A percentile compares a stretch with the other conserved stretches of the same genome.
These are phyloP conservation scores for Pleurotus tuoliensis DNA, from an alignment of 768 basidiomycete genomes.

Conservation along the genomic window DNA sequence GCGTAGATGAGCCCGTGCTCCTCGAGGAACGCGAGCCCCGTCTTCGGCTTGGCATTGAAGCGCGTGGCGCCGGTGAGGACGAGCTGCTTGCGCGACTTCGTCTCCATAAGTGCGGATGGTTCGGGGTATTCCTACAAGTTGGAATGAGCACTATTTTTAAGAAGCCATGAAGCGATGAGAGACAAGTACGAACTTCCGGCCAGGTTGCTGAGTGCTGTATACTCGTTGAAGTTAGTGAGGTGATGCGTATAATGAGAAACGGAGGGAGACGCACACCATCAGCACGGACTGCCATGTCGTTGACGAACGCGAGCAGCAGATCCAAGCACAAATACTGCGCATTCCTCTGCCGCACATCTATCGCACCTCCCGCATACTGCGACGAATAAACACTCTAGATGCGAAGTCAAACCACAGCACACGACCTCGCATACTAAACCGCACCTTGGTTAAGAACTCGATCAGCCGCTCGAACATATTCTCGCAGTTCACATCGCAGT, in stretches of 20 bases:
- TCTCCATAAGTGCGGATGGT: constrained; percentile 54
- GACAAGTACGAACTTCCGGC: constrained; percentile 49
- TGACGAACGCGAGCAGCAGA: constrained; percentile 79
- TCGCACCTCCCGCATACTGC: constrained; percentile 45
- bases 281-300: constrained; percentile 78
- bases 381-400: constrained; percentile 75
- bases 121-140: constrained; percentile 46
- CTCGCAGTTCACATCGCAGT: constrained; percentile 95
- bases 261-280: constrained; percentile 33
- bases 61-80: constrained; percentile 77
- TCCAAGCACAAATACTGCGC: constrained; percentile 88
- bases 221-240: too few relatives aligned
- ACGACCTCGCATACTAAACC: too few relatives aligned
- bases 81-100: constrained; percentile 83
- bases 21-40: constrained; percentile 85
- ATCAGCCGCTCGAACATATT: constrained; percentile 89
- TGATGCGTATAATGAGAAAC: not conserved
- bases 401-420: constrained; percentile 12
- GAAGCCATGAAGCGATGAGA: not conserved
- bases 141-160: too few relatives aligned
- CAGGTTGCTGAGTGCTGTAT: constrained; percentile 37
- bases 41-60: constrained; percentile 93
- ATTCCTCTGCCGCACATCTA: constrained; percentile 69
- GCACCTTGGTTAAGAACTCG: constrained; percentile 83
- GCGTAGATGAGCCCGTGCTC: constrained; percentile 84